Evolutionary conservation across 2,329 filamentous ascomycete genomes (phyloP), one percentile per base, ranked within the genome.

Genomic region (Shiraia bambusicola): DNA sequence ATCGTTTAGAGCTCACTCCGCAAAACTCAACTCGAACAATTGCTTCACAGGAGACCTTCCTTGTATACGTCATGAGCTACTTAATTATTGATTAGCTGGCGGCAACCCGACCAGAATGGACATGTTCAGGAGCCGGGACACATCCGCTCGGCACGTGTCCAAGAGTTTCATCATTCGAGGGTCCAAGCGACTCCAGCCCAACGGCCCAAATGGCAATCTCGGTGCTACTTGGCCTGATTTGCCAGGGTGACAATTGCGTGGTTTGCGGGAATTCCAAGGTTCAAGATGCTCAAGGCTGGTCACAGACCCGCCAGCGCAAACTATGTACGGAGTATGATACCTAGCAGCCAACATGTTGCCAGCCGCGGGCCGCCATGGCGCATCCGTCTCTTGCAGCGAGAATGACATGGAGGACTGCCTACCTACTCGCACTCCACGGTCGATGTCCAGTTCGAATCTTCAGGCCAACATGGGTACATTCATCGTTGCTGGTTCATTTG

Each of bases 401-500:
- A n/a, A n/a, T n/a, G n/a, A n/a, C n/a, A n/a, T n/a, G n/a, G n/a
- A n/a, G n/a, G n/a, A n/a, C n/a, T n/a, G n/a, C n/a, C n/a, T n/a
- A n/a, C n/a, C n/a, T n/a, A n/a, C n/a, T n/a, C n/a, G n/a, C 39
- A 44, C 32, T 11, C 22, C 12, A 25, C 25, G 17, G 32, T 13
- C 28, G 48, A 48, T 54, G 6, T 37, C 17, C 16, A 49, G 28
- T 10, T 14, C 32, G 8, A 15, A 27, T 5, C n/a, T 30, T 31
- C 25, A 25, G 28, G 40, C 42, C 28, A 44, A 50, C 43, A 37
- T 30, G 50, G 47, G 32, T 25, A 6, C 26, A 3, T 7, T 14
- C 7, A 59, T 59, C 57, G 50, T 6, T 0, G 5, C 2, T 6
- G 3, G 8, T 1, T 51, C 24, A 58, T 56, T 59, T 49, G 56